Evolutionary conservation across 768 basidiomycete genomes (phyloP), one percentile per base, ranked within the genome.

Genomic region (Amanita muscaria): DNA sequence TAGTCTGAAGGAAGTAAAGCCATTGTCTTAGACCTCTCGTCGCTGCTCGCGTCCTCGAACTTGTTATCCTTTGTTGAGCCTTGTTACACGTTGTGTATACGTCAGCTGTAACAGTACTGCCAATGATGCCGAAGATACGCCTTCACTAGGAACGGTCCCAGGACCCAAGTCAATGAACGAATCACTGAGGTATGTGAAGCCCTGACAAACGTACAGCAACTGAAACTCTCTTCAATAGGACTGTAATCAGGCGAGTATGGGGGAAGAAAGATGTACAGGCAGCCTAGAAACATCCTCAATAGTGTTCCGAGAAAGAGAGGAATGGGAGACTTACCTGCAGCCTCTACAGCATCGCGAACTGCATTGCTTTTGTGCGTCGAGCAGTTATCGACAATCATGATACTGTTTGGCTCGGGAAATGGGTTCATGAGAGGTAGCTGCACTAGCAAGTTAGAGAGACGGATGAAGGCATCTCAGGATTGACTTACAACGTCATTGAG

Each of bases 331-430:
- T 3, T 31, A 59, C 63, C 56, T 5, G 48, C 48, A 21, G 45
- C 55, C 44, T 55, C 49, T 8, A 61, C 54, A 31, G 57, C 46
- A 5, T 63, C 54, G 34, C 42, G 43, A 0, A 66, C 21, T n/a
- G 51, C 58, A 16, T 62, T 51, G 27, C 50, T 60, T 24, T 68
- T 59, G 44, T 70, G 68, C 7, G 67, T 70, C 0, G 53, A 37
- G 38, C 66, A 68, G 49, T 67, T 69, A 40, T 69, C 65, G 30
- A 64, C 48, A 3, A 67, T 45, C 10, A 69, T 49, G 22, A 69
- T 61, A 43, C 59, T 64, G 29, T 51, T 43, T 2, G 21, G 30
- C 0, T 18, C 55, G 1, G 64, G 65, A 34, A 45, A 70, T 14
- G 59, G 62, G 40, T 64, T 62, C 62, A 64, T 69, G 14, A 48